These are phyloP conservation scores for Elsinoe ampelina DNA, from an alignment of 2,329 filamentous ascomycete species.

Conservation along the genomic window DNA sequence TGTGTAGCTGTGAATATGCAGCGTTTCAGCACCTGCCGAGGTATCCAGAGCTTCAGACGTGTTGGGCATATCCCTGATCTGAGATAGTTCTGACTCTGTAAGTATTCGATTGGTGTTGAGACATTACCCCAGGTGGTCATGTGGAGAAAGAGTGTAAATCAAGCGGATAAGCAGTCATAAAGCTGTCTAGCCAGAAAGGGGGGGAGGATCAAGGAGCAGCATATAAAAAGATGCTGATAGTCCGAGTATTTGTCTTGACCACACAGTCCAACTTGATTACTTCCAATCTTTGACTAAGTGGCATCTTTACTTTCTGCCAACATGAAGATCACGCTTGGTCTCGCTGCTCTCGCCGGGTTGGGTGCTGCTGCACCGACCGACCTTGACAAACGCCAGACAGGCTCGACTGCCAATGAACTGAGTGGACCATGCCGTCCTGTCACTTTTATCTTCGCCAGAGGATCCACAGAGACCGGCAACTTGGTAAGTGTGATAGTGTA, in stretches of 20 bases:
- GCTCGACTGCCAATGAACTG: constrained; percentile 1
- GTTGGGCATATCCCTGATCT: background rate
- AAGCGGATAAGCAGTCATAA: no score
- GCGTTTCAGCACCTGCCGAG: background rate
- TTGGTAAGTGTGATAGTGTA: background rate
- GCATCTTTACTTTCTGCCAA: background rate
- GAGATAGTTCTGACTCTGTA: no score
- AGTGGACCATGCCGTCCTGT: constrained; percentile 33
- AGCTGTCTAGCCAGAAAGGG: no score
- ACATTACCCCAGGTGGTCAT: no score
- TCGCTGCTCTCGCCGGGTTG: background rate
- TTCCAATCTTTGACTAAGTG: background rate
- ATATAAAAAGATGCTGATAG: no score
- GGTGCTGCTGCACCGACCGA: constrained; percentile 4
- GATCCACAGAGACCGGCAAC: constrained; percentile 31
- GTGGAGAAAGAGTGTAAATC: no score
- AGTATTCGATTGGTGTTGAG: no score
- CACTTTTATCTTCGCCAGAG: constrained; percentile 48
- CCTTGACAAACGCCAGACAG: background rate
- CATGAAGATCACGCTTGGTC: constrained; percentile 10
- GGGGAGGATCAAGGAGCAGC: no score
- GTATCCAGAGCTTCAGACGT: background rate
- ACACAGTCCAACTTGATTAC: background rate
- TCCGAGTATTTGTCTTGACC: background rate
- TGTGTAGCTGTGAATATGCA: background rate